Evolutionary conservation across 257 asterid species (phyloP), one percentile per base, ranked within the genome.

Genomic region (Fraxinus cuspidata): DNA sequence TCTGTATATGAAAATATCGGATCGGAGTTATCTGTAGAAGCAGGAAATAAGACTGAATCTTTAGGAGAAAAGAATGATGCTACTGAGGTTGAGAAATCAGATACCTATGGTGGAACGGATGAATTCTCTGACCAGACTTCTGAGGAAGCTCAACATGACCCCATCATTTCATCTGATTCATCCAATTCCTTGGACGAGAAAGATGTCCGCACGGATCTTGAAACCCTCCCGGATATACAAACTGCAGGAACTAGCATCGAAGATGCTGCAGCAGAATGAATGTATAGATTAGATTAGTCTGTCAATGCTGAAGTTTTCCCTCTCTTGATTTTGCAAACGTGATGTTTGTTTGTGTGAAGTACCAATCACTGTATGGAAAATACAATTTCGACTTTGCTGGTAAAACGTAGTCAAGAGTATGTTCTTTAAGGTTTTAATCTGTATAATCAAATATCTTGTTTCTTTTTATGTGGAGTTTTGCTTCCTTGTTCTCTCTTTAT

Each of bases 181-280:
- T 84, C 94, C 47, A 76, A 74, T 63, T 56, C 89, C 58, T 60
- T 85, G 89, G 84, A 84, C 56, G 94, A 86, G 91, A 91, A 86
- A 81, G 84, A 88, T 10, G 84, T 87, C 23, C 87, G 86, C 18
- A 79, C 71, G 0, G 97, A 90, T 86, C 87, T 88, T 38, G 96
- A 91, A 23, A 89, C 97, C 29, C 92, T 92, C 78, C 95, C 95
- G 0, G 89, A 88, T 42, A 84, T 89, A 53, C 92, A 88, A 77
- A 87, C 87, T 16, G 95, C 93, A 85, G 97, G 89, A 75, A 82
- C 84, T 13, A 73, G 87, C 38, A 82, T 67, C 8, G 91, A 92
- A 70, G 95, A 94, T 74, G 91, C 79, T 79, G 97, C 91, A 67
- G 90, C 88, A 25, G 97, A 90, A 83, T 92, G 89, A 89, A 75